Evolutionary conservation across 371 early-diverging fungal genomes (phyloP).

Genomic region (Mortierella sp.): DNA sequence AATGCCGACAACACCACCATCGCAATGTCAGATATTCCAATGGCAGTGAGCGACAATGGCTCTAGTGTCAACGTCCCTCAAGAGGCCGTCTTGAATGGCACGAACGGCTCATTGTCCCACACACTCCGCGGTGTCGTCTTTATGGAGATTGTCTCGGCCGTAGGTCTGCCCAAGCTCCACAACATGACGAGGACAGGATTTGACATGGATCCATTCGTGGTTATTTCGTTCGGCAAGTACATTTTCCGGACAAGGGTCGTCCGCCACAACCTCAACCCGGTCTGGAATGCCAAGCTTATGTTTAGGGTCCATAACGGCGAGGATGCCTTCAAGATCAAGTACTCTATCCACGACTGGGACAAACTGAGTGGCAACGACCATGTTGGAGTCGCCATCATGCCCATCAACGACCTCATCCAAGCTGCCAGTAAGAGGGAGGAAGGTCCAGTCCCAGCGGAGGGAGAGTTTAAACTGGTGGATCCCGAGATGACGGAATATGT

Average conservation of each 20-base stretch:
- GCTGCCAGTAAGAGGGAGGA: not conserved
- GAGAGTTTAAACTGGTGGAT: conserved; percentile 58
- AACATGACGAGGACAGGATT: conserved; percentile 72
- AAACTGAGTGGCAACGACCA: conserved; percentile 77
- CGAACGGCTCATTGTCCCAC: not conserved
- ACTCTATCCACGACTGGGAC: conserved; percentile 84
- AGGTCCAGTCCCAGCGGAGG: conserved; percentile 47
- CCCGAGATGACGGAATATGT: conserved; percentile 19
- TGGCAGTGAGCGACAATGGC: conserved; percentile 19
- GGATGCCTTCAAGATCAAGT: conserved; percentile 69
- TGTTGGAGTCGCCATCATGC: conserved; percentile 68
- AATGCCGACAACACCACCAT: conserved; percentile 18
- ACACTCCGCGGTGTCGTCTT: conserved; percentile 69
- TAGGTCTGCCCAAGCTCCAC: conserved; percentile 68
- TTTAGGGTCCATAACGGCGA: conserved; percentile 72
- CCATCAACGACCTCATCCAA: conserved; percentile 36
- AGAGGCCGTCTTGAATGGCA: not conserved
- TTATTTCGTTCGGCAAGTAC: conserved; percentile 73
- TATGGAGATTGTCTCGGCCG: conserved; percentile 71
- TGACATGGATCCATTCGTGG: conserved; percentile 89
- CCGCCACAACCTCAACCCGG: conserved; percentile 72
- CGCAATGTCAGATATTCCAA: conserved; percentile 26
- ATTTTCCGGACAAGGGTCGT: conserved; percentile 77
- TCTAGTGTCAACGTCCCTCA: conserved; percentile 2
- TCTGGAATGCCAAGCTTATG: conserved; percentile 77